Evolutionary conservation across 1,284 basidiomycete genomes (phyloP).

Genomic region (Vanrija sp.): DNA sequence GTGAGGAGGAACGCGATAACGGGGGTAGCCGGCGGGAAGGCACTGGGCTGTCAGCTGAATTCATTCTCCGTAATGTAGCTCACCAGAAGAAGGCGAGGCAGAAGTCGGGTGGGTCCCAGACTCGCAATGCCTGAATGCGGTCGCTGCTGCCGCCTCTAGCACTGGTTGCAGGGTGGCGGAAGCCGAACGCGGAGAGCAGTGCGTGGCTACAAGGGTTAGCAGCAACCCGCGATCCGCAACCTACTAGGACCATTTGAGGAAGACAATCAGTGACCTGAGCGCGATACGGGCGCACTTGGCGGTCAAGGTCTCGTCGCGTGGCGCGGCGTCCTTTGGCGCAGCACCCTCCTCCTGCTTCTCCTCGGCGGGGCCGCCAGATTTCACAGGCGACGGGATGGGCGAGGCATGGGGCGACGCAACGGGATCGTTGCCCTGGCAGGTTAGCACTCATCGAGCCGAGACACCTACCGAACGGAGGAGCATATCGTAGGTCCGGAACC

Average conservation of each 20-base stretch:
- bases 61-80: conserved; percentile 6
- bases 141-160: conserved; percentile 14
- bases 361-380: neutral
- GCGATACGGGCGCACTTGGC: conserved; percentile 1
- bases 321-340: neutral
- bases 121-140: conserved; percentile 39
- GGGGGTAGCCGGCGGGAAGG: conserved; percentile 37
- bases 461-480: conserved; percentile 36
- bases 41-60: conserved; percentile 19
- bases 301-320: neutral
- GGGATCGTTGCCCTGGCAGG: conserved; percentile 24
- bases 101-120: conserved; percentile 49
- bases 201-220: conserved; percentile 15
- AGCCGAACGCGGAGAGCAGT: too few species aligned
- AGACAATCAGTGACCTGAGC: conserved; percentile 2
- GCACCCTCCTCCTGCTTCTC: neutral
- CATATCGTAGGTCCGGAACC: conserved; percentile 43
- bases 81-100: conserved; percentile 48
- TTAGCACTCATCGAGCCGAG: neutral
- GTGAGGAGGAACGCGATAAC: conserved; percentile 37
- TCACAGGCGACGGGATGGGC: conserved; percentile 28
- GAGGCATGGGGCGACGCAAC: conserved; percentile 38
- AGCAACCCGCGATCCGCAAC: conserved; percentile 2
- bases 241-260: conserved; percentile 29
- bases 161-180: conserved; percentile 1